A percentile compares a stretch with the other conserved stretches of the same genome.
Conservation (phyloP, 2,329 filamentous ascomycete genomes). For the Immersiporthe knoxdaviesiana region DNA sequence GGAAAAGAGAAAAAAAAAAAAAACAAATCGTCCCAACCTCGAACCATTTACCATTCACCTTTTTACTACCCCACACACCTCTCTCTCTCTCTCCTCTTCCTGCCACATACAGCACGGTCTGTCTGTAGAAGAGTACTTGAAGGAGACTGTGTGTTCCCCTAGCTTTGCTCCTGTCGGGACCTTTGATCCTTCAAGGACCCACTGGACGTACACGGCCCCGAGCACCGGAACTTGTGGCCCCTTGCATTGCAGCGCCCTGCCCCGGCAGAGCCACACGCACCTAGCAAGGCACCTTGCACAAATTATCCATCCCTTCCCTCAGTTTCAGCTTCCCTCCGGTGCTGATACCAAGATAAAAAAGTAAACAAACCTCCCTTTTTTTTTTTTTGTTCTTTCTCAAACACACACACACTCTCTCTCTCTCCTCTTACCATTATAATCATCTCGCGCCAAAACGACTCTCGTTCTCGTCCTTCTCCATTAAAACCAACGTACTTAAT, state of each 20-base stretch:
- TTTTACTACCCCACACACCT: neutral
- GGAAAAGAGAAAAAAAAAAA: no score
- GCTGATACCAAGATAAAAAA: constrained; percentile 1
- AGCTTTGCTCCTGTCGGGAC: neutral
- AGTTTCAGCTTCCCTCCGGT: neutral
- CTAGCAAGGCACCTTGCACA: neutral
- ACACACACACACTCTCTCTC: neutral
- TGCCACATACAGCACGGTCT: neutral
- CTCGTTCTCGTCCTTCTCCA: neutral
- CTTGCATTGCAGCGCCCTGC: constrained; percentile 5
- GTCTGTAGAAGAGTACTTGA: neutral
- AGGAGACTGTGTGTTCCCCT: neutral
- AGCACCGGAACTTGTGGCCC: neutral
- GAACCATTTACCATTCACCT: neutral
- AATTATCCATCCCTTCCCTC: constrained; percentile 4
- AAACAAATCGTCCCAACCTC: neutral
- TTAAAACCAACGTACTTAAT: neutral
- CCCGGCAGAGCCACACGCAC: constrained; percentile 5
- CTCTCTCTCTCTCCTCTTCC: neutral
- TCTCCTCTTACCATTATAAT: neutral
- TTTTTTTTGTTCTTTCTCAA: neutral
- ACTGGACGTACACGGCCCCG: neutral
- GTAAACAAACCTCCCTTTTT: neutral
- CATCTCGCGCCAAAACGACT: neutral
- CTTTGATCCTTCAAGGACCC: neutral